Conservation (phyloP, 106 monocot species). For the Hemerocallis citrina region DNA sequence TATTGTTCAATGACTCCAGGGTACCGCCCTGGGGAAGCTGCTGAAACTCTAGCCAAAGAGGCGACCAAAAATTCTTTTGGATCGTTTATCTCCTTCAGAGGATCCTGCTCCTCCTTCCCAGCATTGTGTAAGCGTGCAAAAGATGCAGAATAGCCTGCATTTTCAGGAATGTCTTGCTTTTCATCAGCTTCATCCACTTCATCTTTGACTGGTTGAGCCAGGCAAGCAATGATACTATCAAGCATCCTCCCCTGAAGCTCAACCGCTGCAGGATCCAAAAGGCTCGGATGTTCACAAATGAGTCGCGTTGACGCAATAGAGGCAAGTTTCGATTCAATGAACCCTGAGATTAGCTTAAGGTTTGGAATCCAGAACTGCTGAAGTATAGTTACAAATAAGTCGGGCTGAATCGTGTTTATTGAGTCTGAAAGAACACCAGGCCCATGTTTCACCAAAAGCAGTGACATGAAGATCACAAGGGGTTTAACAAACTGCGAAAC, state of each 20-base stretch:
- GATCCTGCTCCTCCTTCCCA: conserved; percentile 89
- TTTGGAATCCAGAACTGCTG: conserved; percentile 83
- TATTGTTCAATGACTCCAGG: conserved; percentile 50
- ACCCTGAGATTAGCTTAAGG: conserved; percentile 65
- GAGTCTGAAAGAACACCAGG: conserved; percentile 64
- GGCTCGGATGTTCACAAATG: conserved; percentile 65
- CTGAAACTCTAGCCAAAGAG: conserved; percentile 59
- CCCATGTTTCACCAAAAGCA: conserved; percentile 83
- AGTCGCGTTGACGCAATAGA: conserved; percentile 78
- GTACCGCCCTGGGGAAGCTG: conserved; percentile 61
- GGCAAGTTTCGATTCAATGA: conserved; percentile 74
- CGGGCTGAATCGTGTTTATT: conserved; percentile 61
- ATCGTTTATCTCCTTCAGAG: conserved; percentile 71
- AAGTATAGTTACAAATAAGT: conserved; percentile 57
- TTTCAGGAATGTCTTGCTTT: conserved; percentile 50
- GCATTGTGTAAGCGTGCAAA: conserved; percentile 85
- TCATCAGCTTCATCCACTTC: conserved; percentile 45
- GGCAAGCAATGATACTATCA: conserved; percentile 48
- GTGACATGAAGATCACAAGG: conserved; percentile 87
- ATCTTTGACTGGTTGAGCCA: conserved; percentile 52
- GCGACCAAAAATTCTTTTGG: conserved; percentile 75
- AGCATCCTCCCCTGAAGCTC: conserved; percentile 84
- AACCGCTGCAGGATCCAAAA: conserved; percentile 51
- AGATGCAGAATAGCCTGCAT: conserved; percentile 53
- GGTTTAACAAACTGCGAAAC: conserved; percentile 67